These are phyloP conservation scores for Neurospora sp. DNA, from an alignment of 495 filamentous ascomycete genomes.

Conservation along the genomic window DNA sequence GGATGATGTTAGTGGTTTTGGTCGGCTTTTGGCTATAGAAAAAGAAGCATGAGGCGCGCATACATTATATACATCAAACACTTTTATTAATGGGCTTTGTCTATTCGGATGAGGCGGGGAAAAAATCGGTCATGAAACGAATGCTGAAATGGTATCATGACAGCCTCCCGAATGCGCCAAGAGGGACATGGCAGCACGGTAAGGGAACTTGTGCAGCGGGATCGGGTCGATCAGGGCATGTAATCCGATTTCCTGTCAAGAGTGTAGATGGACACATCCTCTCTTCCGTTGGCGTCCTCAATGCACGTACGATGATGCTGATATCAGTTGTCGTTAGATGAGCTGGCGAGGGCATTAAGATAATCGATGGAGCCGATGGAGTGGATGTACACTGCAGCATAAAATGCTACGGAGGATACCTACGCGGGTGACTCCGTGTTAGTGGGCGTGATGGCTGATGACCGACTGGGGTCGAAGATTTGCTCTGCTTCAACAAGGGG, in stretches of 20 bases:
- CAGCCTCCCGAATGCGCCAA: not conserved
- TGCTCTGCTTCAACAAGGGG: not conserved
- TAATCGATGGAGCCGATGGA: not conserved
- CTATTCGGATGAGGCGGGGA: not conserved
- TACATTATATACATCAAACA: conserved; percentile 2
- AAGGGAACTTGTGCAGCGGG: not conserved
- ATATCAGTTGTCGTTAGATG: not conserved
- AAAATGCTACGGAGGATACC: not conserved
- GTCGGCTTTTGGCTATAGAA: not conserved
- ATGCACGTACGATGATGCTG: not conserved
- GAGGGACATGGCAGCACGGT: not conserved
- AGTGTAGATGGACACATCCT: not conserved
- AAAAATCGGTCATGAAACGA: not conserved
- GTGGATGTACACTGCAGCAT: not conserved
- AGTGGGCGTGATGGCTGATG: not conserved
- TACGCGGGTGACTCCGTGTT: not conserved
- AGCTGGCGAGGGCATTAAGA: not conserved
- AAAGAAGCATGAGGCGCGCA: not conserved
- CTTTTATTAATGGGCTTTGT: not conserved
- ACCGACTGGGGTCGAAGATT: not conserved
- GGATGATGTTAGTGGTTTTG: not conserved
- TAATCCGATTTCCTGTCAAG: not conserved
- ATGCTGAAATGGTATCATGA: not conserved
- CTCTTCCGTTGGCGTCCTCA: not conserved
- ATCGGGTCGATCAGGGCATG: not conserved